These are phyloP conservation scores for Stramenopiles sp. DNA, from an alignment of 352 stramenopile genomes.

Conservation along the genomic window DNA sequence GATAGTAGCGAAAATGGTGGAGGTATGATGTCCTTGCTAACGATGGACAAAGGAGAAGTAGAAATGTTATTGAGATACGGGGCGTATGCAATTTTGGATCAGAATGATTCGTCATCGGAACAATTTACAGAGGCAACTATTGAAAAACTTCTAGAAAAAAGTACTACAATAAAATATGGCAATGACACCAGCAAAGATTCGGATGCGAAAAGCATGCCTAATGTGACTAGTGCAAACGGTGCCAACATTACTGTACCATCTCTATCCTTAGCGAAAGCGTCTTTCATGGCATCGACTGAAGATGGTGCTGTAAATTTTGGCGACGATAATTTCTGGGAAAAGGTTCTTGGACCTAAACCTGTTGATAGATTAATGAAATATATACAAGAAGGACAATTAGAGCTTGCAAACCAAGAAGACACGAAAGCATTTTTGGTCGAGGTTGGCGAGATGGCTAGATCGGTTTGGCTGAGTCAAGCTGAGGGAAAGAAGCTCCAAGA, in stretches of 20 bases:
- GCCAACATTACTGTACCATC: conserved; percentile 24
- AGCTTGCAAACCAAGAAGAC: neutral
- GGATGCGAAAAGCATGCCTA: conserved; percentile 27
- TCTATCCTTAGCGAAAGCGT: conserved; percentile 60
- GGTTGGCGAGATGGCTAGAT: neutral
- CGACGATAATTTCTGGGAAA: conserved; percentile 69
- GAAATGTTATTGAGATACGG: conserved; percentile 91
- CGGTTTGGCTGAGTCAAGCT: neutral
- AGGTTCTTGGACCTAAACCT: conserved; percentile 55
- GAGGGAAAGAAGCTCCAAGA: neutral
- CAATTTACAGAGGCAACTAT: conserved; percentile 42
- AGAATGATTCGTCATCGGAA: conserved; percentile 36
- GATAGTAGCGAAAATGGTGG: conserved; percentile 72
- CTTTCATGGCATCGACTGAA: conserved; percentile 55
- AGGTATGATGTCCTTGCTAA: conserved; percentile 72
- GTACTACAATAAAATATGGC: conserved; percentile 58
- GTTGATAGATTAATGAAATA: conserved; percentile 61
- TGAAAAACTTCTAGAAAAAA: conserved; percentile 50
- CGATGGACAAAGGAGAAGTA: conserved; percentile 88
- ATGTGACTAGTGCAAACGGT: neutral
- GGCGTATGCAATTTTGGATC: conserved; percentile 86
- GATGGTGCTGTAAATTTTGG: conserved; percentile 66
- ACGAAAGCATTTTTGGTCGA: neutral
- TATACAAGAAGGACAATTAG: conserved; percentile 41
- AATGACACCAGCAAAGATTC: conserved; percentile 37